Evolutionary conservation across 768 basidiomycete genomes (phyloP), one percentile per base, ranked within the genome.

Genomic region (Sporobolomyces roseus): DNA sequence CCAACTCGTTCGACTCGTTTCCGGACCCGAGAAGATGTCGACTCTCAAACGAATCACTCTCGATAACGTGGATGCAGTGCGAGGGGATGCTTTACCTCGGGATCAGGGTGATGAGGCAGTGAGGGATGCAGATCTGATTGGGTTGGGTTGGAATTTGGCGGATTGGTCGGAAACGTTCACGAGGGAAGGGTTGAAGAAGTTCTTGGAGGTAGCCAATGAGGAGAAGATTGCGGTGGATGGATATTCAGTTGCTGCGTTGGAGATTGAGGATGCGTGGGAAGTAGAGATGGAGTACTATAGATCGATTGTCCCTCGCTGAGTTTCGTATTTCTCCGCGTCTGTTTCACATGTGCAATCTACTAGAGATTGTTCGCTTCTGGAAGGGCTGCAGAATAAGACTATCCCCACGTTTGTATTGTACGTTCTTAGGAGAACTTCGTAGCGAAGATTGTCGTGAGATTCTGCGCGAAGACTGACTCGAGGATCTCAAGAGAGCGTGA

Each of bases 121-220:
- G 30, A n/a, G 30, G 23, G 53, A 54, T 29, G 53, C 32, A 16
- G 53, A 54, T 35, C 32, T 54, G 30, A 54, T 54, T 33, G 53
- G 53, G 21, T 35, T 54, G 14, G 23, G 23, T 7, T 54, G 53
- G 53, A 54, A 30, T n/a, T 54, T 54, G n/a, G 25, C 53, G 17
- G 36, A 33, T 21, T 54, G 53, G 53, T 35, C 27, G 10, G 30
- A 7, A 23, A n/a, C 35, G 8, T 54, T 30, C 23, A 36, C 8
- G 13, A 16, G 32, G 13, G 17, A 54, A 30, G 53, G 32, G 10
- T n/a, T 54, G 30, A n/a, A n/a, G 32, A 10, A 35, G 12, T 54
- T 54, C 32, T 4, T 54, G 32, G 23, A 36, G 10, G 12, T 54
- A 3, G 53, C 32, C 30, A 7, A 23, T 9, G 6, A 13, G 32